These are phyloP conservation scores for Phoenix roebelenii DNA, from an alignment of 176 grass and related monocot genomes.

Conservation along the genomic window DNA sequence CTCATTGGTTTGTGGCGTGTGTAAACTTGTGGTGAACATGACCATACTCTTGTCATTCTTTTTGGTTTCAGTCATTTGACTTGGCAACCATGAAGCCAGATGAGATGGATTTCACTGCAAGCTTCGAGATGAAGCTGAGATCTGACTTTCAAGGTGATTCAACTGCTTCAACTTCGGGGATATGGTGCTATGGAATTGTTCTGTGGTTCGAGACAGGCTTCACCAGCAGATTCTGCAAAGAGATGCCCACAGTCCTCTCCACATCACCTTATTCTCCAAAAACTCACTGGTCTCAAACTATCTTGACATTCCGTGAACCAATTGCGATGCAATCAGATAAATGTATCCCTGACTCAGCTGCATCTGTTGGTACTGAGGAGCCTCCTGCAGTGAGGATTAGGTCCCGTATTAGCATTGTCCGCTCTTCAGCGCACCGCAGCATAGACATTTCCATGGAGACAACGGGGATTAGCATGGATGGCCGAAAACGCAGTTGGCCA, in stretches of 20 bases:
- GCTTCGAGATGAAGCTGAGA: slow-evolving; percentile 52
- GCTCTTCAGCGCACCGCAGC: slow-evolving; percentile 58
- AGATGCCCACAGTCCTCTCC: slow-evolving; percentile 52
- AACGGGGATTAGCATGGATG: slow-evolving; percentile 35
- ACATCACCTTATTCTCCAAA: slow-evolving; percentile 67
- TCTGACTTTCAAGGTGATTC: slow-evolving; percentile 14
- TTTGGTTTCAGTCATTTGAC: slow-evolving; percentile 57
- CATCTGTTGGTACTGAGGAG: slow-evolving; percentile 42
- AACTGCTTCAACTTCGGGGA: neutral
- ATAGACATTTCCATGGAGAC: slow-evolving; percentile 73
- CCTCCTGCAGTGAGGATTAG: slow-evolving; percentile 36
- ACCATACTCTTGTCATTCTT: neutral
- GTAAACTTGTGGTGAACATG: too few species aligned
- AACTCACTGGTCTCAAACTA: slow-evolving; percentile 88
- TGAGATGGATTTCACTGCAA: slow-evolving; percentile 88
- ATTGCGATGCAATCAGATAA: slow-evolving; percentile 36
- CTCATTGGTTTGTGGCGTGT: too few species aligned
- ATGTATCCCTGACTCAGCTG: slow-evolving; percentile 8
- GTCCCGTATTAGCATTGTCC: slow-evolving; percentile 68
- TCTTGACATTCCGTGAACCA: slow-evolving; percentile 78
- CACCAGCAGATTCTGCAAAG: slow-evolving; percentile 78
- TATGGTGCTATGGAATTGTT: slow-evolving; percentile 72
- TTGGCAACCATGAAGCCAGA: slow-evolving; percentile 62
- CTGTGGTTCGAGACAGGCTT: slow-evolving; percentile 87
- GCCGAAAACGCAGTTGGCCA: slow-evolving; percentile 46